phyloP scores from a whole-genome alignment of 345 rosid genomes.

The Rhodamnia rubescens region DNA sequence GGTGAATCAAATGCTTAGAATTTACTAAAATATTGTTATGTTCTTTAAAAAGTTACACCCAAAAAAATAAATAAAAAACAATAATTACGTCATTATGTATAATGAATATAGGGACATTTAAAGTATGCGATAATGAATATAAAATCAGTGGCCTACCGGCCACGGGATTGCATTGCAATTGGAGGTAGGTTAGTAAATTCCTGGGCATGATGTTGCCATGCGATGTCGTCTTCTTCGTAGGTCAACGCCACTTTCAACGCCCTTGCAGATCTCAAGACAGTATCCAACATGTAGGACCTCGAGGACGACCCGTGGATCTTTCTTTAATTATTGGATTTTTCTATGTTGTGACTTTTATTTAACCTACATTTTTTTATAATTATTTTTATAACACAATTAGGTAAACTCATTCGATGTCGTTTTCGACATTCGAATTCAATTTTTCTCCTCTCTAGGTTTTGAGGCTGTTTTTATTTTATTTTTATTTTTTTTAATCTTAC shows the following conservation, averaged over 20 bases:
- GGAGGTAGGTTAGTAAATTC: background rate
- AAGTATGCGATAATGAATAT: background rate
- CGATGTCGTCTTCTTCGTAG: background rate
- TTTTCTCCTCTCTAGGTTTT: too few relatives aligned
- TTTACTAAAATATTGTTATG: background rate
- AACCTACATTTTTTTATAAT: background rate
- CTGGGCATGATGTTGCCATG: background rate
- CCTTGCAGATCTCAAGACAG: background rate
- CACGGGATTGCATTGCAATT: background rate
- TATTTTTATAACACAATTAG: background rate
- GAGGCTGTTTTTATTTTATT: background rate
- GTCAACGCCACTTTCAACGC: background rate
- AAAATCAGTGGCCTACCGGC: background rate
- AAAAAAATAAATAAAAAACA: background rate
- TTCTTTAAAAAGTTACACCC: too few relatives aligned
- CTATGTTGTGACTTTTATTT: background rate
- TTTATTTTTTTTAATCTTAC: background rate
- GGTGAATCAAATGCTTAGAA: background rate
- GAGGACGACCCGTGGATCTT: background rate
- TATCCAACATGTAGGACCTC: background rate
- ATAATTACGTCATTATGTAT: background rate
- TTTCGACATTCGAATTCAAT: background rate
- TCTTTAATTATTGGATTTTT: background rate
- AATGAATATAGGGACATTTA: background rate
- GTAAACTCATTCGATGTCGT: background rate